phyloP scores from a whole-genome alignment of 768 basidiomycete genomes.

The Lyophyllum shimeji region DNA sequence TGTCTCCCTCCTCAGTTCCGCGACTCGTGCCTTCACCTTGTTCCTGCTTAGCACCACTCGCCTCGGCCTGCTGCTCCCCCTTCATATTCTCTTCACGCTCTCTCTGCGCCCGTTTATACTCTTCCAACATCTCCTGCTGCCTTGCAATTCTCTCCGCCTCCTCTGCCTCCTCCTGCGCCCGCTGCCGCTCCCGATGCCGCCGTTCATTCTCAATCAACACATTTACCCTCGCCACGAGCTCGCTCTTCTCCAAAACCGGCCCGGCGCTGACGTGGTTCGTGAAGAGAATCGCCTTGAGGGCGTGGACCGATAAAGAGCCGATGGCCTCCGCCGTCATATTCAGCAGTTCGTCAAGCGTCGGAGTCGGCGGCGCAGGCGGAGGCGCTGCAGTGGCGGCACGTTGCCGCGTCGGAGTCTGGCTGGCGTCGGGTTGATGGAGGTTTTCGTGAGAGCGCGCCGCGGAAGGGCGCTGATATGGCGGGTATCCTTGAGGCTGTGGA shows the following conservation, averaged over 20 bases:
- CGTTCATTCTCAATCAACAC: conserved; percentile 65
- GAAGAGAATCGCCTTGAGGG: conserved; percentile 78
- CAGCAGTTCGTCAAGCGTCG: conserved; percentile 70
- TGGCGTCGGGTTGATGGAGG: conserved; percentile 14
- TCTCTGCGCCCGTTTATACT: conserved; percentile 26
- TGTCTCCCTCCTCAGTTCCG: conserved; percentile 12
- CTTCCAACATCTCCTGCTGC: conserved; percentile 36
- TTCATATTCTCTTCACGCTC: conserved; percentile 26
- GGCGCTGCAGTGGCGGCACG: conserved; percentile 39
- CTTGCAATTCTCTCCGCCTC: conserved; percentile 40
- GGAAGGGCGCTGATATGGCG: conserved; percentile 22
- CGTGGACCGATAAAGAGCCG: conserved; percentile 60
- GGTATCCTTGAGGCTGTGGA: conserved; percentile 18
- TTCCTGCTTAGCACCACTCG: conserved; percentile 3
- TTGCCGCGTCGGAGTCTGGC: conserved; percentile 35
- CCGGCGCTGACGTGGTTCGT: conserved; percentile 80
- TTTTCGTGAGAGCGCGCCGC: conserved; percentile 22
- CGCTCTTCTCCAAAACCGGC: conserved; percentile 82
- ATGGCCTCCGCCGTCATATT: conserved; percentile 57
- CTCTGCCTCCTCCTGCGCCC: conserved; percentile 43
- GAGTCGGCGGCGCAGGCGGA: conserved; percentile 41
- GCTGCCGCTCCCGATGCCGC: conserved; percentile 48
- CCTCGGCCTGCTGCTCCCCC: conserved; percentile 19
- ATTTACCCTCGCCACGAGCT: conserved; percentile 72
- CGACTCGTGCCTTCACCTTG: conserved; percentile 11